Conservation (phyloP, 2,329 filamentous ascomycete genomes). For the Colletotrichum tropicale region DNA sequence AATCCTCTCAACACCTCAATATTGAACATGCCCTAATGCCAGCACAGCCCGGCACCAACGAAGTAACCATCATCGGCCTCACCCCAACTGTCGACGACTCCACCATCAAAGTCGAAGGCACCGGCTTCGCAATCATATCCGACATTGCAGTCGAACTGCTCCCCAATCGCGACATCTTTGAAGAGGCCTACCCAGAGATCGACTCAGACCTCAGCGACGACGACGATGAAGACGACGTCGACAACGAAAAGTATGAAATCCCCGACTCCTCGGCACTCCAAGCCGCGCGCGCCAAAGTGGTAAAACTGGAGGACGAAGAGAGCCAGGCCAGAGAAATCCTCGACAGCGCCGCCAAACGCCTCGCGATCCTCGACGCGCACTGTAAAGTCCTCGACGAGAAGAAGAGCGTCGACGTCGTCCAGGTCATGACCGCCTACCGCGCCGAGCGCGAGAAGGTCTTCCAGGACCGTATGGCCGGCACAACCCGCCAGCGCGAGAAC, state of each 20-base stretch:
- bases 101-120: constrained; percentile 66
- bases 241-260: constrained; percentile 25
- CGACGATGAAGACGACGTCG: constrained; percentile 27
- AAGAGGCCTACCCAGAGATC: constrained; percentile 57
- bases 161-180: constrained; percentile 57
- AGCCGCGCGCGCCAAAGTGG: constrained; percentile 32
- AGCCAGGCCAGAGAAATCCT: constrained; percentile 32
- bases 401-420: constrained; percentile 36
- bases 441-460: constrained; percentile 46
- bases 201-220: constrained; percentile 40
- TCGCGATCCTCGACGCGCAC: constrained; percentile 45
- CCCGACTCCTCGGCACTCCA: constrained; percentile 24
- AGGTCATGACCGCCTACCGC: constrained; percentile 44
- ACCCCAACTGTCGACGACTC: constrained; percentile 60
- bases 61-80: constrained; percentile 61
- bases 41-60: constrained; percentile 58
- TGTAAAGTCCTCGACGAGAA: constrained; percentile 39
- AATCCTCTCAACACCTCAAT: constrained; percentile 20
- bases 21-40: constrained; percentile 61
- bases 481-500: constrained; percentile 29
- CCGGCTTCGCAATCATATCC: constrained; percentile 59
- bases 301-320: constrained; percentile 32
- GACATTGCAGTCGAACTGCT: constrained; percentile 67
- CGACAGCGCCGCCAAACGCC: constrained; percentile 39
- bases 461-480: constrained; percentile 40